A percentile compares a stretch with the other conserved stretches of the same genome.
Evolutionary conservation across 192 early-diverging fungal species (phyloP).

Genomic region (Allomyces javanicus): DNA sequence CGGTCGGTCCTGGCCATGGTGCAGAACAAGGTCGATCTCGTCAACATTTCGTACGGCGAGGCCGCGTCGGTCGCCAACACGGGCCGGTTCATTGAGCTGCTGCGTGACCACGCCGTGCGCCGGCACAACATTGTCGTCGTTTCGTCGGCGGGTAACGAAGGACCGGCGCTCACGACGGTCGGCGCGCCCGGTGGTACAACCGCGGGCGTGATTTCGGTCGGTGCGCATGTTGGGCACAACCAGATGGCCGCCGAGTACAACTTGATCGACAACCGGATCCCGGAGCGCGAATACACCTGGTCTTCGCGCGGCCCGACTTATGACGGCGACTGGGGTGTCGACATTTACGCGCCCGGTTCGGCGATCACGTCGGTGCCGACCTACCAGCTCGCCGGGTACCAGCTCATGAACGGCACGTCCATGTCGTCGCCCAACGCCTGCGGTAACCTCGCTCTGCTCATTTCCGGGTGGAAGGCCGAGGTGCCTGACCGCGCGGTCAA

Average conservation of each 20-base stretch:
- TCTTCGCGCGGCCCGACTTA: constrained; percentile 63
- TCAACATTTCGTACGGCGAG: constrained; percentile 83
- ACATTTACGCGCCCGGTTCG: constrained; percentile 71
- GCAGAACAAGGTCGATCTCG: constrained; percentile 43
- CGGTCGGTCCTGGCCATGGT: constrained; percentile 59
- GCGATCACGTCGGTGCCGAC: constrained; percentile 79
- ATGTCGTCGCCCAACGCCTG: constrained; percentile 86
- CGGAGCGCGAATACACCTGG: constrained; percentile 73
- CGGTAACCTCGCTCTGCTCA: constrained; percentile 63
- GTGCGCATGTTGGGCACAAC: constrained; percentile 65
- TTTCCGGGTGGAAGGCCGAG: constrained; percentile 66
- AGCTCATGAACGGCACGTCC: constrained; percentile 80
- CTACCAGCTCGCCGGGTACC: constrained; percentile 45
- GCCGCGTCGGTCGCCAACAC: constrained; percentile 39
- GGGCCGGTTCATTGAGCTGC: constrained; percentile 63
- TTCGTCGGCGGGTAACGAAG: constrained; percentile 75
- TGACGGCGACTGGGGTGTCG: constrained; percentile 68
- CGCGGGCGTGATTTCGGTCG: constrained; percentile 64
- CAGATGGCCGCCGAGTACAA: constrained; percentile 78
- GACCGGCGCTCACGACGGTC: constrained; percentile 66
- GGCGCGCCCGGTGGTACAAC: constrained; percentile 66
- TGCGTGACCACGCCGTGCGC: constrained; percentile 67
- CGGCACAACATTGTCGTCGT: constrained; percentile 69
- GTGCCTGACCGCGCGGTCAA: constrained; percentile 30
- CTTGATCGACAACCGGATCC: constrained; percentile 45